Percentiles rank a stretch among this genome's conserved stretches.
Conservation (phyloP, 2,329 filamentous ascomycete species). For the Dothideomycetidae sp. region DNA sequence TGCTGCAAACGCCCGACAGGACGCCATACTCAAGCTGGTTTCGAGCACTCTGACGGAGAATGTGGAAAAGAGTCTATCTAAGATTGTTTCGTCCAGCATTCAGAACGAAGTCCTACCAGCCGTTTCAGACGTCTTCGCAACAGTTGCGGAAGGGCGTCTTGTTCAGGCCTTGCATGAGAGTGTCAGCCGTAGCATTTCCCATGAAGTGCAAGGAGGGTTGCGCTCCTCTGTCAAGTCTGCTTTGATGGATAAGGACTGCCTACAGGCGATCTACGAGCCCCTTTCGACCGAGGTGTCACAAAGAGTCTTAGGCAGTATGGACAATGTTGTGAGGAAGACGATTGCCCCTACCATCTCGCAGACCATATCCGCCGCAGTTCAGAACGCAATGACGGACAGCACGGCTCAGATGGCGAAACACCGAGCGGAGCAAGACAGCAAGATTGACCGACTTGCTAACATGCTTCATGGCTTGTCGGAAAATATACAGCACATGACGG, state of each 20-base stretch:
- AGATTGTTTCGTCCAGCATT: constrained; percentile 64
- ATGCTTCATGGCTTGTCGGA: constrained; percentile 53
- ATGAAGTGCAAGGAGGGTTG: constrained; percentile 57
- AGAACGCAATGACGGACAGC: constrained; percentile 4
- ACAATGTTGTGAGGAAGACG: constrained; percentile 35
- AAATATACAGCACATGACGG: constrained; percentile 55
- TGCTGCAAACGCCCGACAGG: constrained; percentile 49
- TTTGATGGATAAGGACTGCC: constrained; percentile 58
- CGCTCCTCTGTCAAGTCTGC: constrained; percentile 53
- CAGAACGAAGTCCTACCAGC: constrained; percentile 61
- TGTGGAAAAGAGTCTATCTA: constrained; percentile 60
- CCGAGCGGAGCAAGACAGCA: constrained; percentile 41
- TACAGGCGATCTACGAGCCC: constrained; percentile 58
- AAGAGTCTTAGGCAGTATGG: constrained; percentile 55
- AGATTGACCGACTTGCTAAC: constrained; percentile 59
- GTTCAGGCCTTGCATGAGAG: constrained; percentile 40
- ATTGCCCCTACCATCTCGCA: constrained; percentile 44
- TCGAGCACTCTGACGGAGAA: constrained; percentile 56
- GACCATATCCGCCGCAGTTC: constrained; percentile 13
- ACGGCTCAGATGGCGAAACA: constrained; percentile 18
- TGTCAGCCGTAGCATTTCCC: constrained; percentile 46
- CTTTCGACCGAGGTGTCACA: constrained; percentile 52
- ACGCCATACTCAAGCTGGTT: constrained; percentile 53
- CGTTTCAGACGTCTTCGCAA: constrained; percentile 51
- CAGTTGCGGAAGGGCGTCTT: constrained; percentile 57